Conservation (phyloP, 2,329 filamentous ascomycete species). For the Mariannaea sp. region DNA sequence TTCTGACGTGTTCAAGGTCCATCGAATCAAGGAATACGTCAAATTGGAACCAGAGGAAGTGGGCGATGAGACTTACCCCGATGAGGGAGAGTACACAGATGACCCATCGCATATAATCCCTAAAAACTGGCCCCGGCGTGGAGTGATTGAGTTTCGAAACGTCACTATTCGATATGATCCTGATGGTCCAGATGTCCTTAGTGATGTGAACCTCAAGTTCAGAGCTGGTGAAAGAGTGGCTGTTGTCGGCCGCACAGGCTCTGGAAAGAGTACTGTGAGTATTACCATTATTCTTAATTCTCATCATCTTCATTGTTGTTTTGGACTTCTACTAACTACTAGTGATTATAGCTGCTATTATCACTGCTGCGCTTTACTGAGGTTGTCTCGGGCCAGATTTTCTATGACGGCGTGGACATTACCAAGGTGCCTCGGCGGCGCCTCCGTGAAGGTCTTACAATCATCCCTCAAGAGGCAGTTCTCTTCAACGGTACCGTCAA, state of each 20-base stretch:
- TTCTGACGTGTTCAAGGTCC: conserved; percentile 44
- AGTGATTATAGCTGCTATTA: conserved; percentile 49
- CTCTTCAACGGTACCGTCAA: conserved; percentile 59
- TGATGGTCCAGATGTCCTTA: conserved; percentile 54
- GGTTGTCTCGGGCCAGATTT: conserved; percentile 55
- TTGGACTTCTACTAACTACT: conserved; percentile 17
- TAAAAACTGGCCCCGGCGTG: conserved; percentile 50
- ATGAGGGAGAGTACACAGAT: conserved; percentile 48
- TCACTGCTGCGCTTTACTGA: conserved; percentile 61
- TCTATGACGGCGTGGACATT: conserved; percentile 62
- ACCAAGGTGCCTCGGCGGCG: conserved; percentile 54
- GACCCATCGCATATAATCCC: conserved; percentile 46
- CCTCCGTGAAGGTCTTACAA: conserved; percentile 59
- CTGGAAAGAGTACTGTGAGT: conserved; percentile 79
- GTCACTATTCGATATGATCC: conserved; percentile 55
- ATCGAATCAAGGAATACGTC: conserved; percentile 56
- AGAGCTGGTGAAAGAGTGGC: conserved; percentile 75
- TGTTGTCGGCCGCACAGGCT: conserved; percentile 79
- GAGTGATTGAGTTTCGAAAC: conserved; percentile 56
- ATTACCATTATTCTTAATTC: background rate
- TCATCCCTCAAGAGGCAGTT: conserved; percentile 64
- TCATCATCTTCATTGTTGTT: background rate
- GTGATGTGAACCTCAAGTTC: conserved; percentile 56
- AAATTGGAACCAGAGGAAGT: conserved; percentile 52
- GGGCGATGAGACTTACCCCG: conserved; percentile 46